Conservation (phyloP, 2,329 filamentous ascomycete species). For the Triangularia setosa region DNA sequence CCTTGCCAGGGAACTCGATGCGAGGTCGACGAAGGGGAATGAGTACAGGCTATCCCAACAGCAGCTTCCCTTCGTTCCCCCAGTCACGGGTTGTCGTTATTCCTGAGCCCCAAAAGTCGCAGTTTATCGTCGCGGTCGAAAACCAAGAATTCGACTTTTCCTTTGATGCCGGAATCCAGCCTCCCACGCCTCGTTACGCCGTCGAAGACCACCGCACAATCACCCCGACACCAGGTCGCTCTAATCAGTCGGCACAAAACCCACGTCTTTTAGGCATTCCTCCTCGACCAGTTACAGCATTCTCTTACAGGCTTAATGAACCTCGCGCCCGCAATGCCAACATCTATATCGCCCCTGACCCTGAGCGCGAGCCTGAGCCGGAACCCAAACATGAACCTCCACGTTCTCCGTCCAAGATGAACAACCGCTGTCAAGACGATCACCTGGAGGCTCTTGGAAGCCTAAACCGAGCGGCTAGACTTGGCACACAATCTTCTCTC, state of each 20-base stretch:
- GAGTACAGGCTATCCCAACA: background rate
- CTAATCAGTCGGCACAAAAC: background rate
- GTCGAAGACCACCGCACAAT: background rate
- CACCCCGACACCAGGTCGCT: background rate
- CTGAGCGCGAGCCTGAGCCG: too few relatives aligned
- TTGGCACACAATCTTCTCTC: background rate
- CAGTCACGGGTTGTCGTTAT: background rate
- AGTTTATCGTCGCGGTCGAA: background rate
- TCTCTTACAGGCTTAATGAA: background rate
- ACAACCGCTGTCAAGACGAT: background rate
- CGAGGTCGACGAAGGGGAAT: background rate
- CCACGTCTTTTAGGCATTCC: background rate
- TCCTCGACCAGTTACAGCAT: background rate
- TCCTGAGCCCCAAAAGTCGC: background rate
- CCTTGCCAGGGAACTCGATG: slow-evolving; percentile 11
- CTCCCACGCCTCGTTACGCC: background rate
- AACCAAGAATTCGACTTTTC: background rate
- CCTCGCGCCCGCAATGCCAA: background rate
- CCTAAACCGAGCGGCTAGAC: background rate
- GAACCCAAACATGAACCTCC: background rate
- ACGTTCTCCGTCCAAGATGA: background rate
- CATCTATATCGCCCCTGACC: background rate
- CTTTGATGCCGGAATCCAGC: background rate
- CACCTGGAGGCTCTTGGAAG: background rate
- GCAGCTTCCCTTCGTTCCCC: background rate